A percentile compares a stretch with the other conserved stretches of the same genome.
Conservation (phyloP, 768 basidiomycete genomes). For the Rhodotorula taiwanensis region DNA sequence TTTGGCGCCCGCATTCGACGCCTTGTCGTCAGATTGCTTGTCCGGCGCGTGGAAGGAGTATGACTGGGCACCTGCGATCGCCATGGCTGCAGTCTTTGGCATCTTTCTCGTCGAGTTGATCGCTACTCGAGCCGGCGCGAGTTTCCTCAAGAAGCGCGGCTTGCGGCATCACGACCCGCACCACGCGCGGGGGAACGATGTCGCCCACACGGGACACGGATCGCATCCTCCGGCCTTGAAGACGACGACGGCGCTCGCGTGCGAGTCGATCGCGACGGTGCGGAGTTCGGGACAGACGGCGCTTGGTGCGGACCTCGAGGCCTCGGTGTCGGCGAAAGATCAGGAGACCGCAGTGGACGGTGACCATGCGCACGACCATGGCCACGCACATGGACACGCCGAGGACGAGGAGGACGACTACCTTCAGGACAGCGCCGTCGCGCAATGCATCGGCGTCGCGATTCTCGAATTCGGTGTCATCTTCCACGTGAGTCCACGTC, state of each 20-base stretch:
- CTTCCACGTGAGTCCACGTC: conserved; percentile 48
- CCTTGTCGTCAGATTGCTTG: conserved; percentile 65
- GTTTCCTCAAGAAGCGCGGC: conserved; percentile 62
- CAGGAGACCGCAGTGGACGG: not conserved
- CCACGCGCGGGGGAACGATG: conserved; percentile 30
- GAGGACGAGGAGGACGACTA: conserved; percentile 3
- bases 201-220: conserved; percentile 21
- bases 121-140: conserved; percentile 78
- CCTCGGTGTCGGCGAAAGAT: too few species aligned
- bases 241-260: conserved; percentile 2
- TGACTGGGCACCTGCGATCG: conserved; percentile 76
- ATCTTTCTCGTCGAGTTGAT: conserved; percentile 80
- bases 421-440: conserved; percentile 43
- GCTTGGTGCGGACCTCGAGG: not conserved
- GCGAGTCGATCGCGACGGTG: not conserved
- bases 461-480: conserved; percentile 92
- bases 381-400: not conserved
- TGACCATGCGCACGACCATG: not conserved
- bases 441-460: conserved; percentile 77
- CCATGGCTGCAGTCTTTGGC: conserved; percentile 68
- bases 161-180: conserved; percentile 62
- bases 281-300: not conserved
- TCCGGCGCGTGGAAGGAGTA: conserved; percentile 58
- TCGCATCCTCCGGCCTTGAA: conserved; percentile 24
- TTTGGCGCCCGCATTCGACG: conserved; percentile 58